phyloP scores from a whole-genome alignment of 2,329 filamentous ascomycete species.

The Alternaria ethzedia region DNA sequence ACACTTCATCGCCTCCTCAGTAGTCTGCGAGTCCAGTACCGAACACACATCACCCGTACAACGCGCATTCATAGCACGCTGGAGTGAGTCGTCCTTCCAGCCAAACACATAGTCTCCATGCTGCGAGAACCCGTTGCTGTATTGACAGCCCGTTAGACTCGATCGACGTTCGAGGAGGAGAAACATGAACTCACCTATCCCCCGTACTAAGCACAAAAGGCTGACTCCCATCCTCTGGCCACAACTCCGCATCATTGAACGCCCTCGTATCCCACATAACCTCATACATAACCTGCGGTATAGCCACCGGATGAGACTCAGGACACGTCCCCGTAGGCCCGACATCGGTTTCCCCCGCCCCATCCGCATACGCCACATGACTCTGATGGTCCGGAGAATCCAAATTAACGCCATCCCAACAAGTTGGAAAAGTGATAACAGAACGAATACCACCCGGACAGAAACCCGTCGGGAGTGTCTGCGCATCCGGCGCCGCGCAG shows the following conservation, averaged over 20 bases:
- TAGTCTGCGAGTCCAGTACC: slow-evolving; percentile 26
- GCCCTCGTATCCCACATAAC: slow-evolving; percentile 36
- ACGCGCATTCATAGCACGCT: slow-evolving; percentile 34
- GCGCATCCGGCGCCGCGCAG: slow-evolving; percentile 17
- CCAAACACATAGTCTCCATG: slow-evolving; percentile 43
- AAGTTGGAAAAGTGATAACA: slow-evolving; percentile 74
- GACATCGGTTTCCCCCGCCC: slow-evolving; percentile 26
- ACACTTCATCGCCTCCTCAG: slow-evolving; percentile 36
- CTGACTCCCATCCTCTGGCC: slow-evolving; percentile 31
- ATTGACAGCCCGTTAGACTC: neutral
- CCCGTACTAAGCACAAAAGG: slow-evolving; percentile 38
- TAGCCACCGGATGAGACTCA: slow-evolving; percentile 31
- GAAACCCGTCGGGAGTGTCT: slow-evolving; percentile 27
- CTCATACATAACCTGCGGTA: slow-evolving; percentile 42
- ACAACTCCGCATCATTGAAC: slow-evolving; percentile 26
- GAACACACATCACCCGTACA: slow-evolving; percentile 32
- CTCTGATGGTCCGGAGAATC: slow-evolving; percentile 65
- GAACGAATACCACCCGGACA: slow-evolving; percentile 66
- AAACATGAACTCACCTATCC: slow-evolving; percentile 24
- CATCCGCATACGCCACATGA: slow-evolving; percentile 64
- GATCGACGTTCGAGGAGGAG: neutral
- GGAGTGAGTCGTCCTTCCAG: slow-evolving; percentile 40
- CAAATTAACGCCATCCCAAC: slow-evolving; percentile 68
- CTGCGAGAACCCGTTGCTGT: slow-evolving; percentile 32
- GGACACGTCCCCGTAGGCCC: slow-evolving; percentile 36